Evolutionary conservation across 768 basidiomycete genomes (phyloP).

Genomic region (Suillus subaureus): DNA sequence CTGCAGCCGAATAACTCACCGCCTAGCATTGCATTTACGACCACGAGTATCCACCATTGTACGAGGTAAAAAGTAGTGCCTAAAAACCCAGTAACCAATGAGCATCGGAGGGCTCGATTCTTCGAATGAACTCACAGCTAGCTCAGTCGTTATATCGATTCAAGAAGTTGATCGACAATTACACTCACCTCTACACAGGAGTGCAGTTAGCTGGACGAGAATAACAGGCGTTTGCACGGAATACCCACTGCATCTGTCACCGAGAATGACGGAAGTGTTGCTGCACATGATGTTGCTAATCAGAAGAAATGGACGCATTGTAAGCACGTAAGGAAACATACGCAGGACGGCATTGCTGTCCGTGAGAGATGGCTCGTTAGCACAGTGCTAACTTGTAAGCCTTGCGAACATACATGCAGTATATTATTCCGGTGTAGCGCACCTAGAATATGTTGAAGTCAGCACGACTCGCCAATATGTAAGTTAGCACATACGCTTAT

Average conservation of each 20-base stretch:
- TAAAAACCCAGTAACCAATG: neutral
- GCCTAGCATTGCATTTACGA: neutral
- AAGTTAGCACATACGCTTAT: neutral
- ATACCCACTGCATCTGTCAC: neutral
- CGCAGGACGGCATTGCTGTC: neutral
- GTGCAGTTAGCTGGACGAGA: neutral
- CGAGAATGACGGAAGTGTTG: neutral
- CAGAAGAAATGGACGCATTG: neutral
- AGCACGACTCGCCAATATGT: neutral
- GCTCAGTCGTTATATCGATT: neutral
- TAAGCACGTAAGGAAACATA: neutral
- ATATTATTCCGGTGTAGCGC: neutral
- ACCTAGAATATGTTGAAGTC: neutral
- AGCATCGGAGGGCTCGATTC: neutral
- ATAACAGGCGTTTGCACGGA: neutral
- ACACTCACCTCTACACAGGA: neutral
- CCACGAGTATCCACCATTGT: neutral
- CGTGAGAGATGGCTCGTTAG: neutral
- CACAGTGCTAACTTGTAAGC: neutral
- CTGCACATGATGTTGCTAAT: neutral
- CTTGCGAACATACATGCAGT: neutral
- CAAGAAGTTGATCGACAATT: neutral
- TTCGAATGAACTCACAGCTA: neutral
- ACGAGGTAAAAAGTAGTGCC: neutral
- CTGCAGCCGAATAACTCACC: neutral